Evolutionary conservation across 2,329 filamentous ascomycete genomes (phyloP).

Genomic region (Myriosclerotinia curreyana): DNA sequence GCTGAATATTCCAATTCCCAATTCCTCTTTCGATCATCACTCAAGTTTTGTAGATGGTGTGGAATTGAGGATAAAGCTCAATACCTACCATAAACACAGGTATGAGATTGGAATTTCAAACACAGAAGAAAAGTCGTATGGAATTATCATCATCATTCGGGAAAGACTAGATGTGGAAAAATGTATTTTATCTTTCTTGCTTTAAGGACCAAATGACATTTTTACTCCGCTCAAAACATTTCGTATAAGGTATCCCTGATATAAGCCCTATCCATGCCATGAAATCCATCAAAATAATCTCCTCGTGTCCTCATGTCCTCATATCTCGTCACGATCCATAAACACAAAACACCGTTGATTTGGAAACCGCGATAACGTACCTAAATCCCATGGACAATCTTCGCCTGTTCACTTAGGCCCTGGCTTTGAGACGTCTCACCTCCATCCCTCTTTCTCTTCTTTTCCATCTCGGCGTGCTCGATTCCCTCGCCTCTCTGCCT

Average conservation of each 20-base stretch:
- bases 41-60: too few relatives aligned
- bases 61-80: too few relatives aligned
- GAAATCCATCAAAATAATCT: neutral
- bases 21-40: too few relatives aligned
- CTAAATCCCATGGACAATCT: neutral
- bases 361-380: too few relatives aligned
- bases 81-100: too few relatives aligned
- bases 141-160: too few relatives aligned
- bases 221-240: neutral
- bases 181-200: too few relatives aligned
- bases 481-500: slow-evolving; percentile 28
- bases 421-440: neutral
- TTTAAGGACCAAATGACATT: neutral
- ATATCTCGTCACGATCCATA: too few relatives aligned
- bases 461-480: slow-evolving; percentile 24
- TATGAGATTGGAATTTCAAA: too few relatives aligned
- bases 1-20: too few relatives aligned
- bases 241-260: neutral
- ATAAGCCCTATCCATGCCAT: neutral
- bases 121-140: too few relatives aligned
- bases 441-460: slow-evolving; percentile 14
- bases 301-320: neutral
- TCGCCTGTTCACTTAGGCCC: neutral
- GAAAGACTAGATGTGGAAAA: too few relatives aligned
- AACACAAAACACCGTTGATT: neutral